Evolutionary conservation across 2,329 filamentous ascomycete genomes (phyloP).

Genomic region (Xylaria sp.): DNA sequence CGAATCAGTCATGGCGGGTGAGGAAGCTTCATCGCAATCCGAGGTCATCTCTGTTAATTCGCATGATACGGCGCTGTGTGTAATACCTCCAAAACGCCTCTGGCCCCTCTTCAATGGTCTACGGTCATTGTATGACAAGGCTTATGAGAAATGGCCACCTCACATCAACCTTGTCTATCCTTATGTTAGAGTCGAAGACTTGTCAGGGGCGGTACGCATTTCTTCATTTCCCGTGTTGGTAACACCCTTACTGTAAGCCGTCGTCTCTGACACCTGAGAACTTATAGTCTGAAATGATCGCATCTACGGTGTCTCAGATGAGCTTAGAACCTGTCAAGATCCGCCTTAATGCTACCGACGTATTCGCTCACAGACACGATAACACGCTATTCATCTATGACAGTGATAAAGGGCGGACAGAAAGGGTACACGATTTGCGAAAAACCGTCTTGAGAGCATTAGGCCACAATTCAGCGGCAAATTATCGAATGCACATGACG

Average conservation of each 20-base stretch:
- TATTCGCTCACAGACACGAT: constrained; percentile 61
- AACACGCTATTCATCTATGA: constrained; percentile 62
- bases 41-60: constrained; percentile 48
- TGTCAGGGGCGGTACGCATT: constrained; percentile 55
- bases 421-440: constrained; percentile 51
- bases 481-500: constrained; percentile 66
- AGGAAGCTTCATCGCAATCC: constrained; percentile 14
- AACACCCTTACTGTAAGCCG: background rate
- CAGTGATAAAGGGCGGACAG: constrained; percentile 36
- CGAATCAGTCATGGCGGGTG: constrained; percentile 41
- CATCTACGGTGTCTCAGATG: constrained; percentile 54
- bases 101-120: constrained; percentile 64
- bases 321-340: constrained; percentile 41
- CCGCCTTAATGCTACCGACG: constrained; percentile 55
- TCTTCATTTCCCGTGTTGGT: background rate
- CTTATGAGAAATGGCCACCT: constrained; percentile 71
- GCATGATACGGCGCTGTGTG: constrained; percentile 69
- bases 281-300: constrained; percentile 15
- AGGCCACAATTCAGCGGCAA: constrained; percentile 44
- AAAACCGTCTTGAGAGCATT: constrained; percentile 52
- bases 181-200: constrained; percentile 63
- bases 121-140: constrained; percentile 71
- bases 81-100: constrained; percentile 64
- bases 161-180: constrained; percentile 76
- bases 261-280: background rate